Evolutionary conservation across 306 rosid genomes (phyloP), one percentile per base, ranked within the genome.

Genomic region (Oemleria cerasiformis): DNA sequence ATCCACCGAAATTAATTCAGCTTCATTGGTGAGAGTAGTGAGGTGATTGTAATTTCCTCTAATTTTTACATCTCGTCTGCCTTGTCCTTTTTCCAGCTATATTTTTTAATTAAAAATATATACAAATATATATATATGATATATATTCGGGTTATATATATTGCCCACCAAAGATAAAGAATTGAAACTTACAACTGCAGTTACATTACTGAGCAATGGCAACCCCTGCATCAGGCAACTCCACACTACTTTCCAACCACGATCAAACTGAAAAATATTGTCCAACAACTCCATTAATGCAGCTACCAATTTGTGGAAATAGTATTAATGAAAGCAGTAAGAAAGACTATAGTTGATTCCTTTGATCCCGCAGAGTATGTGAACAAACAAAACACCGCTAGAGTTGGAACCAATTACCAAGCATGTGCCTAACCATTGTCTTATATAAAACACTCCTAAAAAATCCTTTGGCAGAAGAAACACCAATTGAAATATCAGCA

Each of bases 241-340:
- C 97, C 97, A 91, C 45, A 93, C 73, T 21, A 79, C 74, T 79
- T 88, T 88, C 98, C 98, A 91, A 71, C 90, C 85, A 75, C 75
- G 65, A 73, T 84, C 59, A 61, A 84, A 73, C 98, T 93, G 91
- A 85, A 84, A 70, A 78, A 73, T 50, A 41, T 71, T 55, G 67
- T 65, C 78, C 63, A 12, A 14, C 68, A 41, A 70, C 43, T n/a
- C 77, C 83, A 59, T 64, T 78, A 84, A 67, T 73, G 40, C 69
- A 69, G 40, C 50, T 21, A 25, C 6, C 47, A 65, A 39, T 50
- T 38, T 41, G 47, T 64, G 67, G 73, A 56, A 49, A 57, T 14
- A 51, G 68, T 50, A 42, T 59, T 16, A 75, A 12, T 19, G 55
- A 75, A 23, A 78, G 48, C 64, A 44, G 12, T 67, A 38, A 4